These are phyloP conservation scores for Xylaria sp. DNA, from an alignment of 2,329 filamentous ascomycete species.

Conservation along the genomic window DNA sequence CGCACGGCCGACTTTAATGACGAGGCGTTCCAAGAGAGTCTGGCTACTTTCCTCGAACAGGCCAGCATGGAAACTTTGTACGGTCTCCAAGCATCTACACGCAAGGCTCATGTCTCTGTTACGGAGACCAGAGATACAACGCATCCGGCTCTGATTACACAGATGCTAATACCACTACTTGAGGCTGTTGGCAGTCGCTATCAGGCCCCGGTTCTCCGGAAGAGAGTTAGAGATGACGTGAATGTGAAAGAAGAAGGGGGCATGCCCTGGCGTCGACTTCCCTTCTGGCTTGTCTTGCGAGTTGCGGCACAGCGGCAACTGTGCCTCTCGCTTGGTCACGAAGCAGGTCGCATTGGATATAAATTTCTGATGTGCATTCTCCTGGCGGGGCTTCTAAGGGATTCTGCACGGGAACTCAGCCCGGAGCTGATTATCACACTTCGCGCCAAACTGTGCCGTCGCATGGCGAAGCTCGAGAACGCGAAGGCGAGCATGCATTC, in stretches of 20 bases:
- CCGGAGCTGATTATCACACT: conserved; percentile 37
- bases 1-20: conserved; percentile 35
- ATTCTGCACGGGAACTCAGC: conserved; percentile 28
- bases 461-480: conserved; percentile 52
- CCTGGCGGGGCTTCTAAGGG: conserved; percentile 42
- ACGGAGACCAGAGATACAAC: conserved; percentile 54
- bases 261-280: conserved; percentile 56
- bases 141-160: conserved; percentile 52
- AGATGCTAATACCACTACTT: conserved; percentile 56
- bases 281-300: conserved; percentile 58
- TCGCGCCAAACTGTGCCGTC: conserved; percentile 49
- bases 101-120: conserved; percentile 46
- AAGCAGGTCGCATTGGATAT: conserved; percentile 45
- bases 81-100: conserved; percentile 44
- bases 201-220: conserved; percentile 40
- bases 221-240: conserved; percentile 60
- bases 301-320: conserved; percentile 53
- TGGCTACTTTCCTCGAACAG: conserved; percentile 52
- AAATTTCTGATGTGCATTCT: conserved; percentile 52
- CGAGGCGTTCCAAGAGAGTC: conserved; percentile 39
- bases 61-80: conserved; percentile 50
- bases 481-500: not conserved
- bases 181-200: conserved; percentile 45
- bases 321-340: conserved; percentile 34
- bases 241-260: conserved; percentile 39